phyloP scores from a whole-genome alignment of 768 basidiomycete genomes.

The Omphalotus guepiniiformis region DNA sequence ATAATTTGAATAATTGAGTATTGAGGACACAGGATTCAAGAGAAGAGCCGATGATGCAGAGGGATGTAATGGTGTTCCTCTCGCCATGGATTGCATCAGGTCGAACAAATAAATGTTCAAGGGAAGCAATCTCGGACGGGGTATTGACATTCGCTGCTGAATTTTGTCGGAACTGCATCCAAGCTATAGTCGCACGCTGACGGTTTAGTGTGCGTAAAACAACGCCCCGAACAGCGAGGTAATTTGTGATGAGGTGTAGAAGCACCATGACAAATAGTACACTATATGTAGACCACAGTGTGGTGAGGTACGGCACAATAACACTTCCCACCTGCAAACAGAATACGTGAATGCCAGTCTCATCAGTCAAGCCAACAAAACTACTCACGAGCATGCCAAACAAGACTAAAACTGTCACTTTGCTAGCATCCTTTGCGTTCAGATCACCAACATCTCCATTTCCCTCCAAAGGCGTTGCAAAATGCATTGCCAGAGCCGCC shows the following conservation, averaged over 20 bases:
- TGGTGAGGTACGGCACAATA: slow-evolving; percentile 53
- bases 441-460: slow-evolving; percentile 67
- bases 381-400: slow-evolving; percentile 59
- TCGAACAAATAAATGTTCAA: slow-evolving; percentile 41
- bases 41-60: slow-evolving; percentile 48
- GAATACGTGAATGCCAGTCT: neutral
- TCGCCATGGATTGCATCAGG: slow-evolving; percentile 36
- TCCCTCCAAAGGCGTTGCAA: slow-evolving; percentile 46
- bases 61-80: slow-evolving; percentile 34
- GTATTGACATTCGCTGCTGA: slow-evolving; percentile 21
- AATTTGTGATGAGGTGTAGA: slow-evolving; percentile 56
- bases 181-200: slow-evolving; percentile 52
- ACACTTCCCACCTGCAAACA: slow-evolving; percentile 48
- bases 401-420: slow-evolving; percentile 65
- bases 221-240: slow-evolving; percentile 54
- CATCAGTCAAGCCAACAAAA: neutral
- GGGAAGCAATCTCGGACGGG: slow-evolving; percentile 34
- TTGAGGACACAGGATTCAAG: slow-evolving; percentile 29
- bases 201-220: slow-evolving; percentile 55
- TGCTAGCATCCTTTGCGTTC: slow-evolving; percentile 69
- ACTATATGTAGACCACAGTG: slow-evolving; percentile 42
- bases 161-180: slow-evolving; percentile 33
- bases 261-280: slow-evolving; percentile 47
- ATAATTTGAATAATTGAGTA: slow-evolving; percentile 33
- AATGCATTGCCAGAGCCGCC: slow-evolving; percentile 63